Evolutionary conservation across 2,329 filamentous ascomycete genomes (phyloP).

Genomic region (Cordyceps fumosorosea): DNA sequence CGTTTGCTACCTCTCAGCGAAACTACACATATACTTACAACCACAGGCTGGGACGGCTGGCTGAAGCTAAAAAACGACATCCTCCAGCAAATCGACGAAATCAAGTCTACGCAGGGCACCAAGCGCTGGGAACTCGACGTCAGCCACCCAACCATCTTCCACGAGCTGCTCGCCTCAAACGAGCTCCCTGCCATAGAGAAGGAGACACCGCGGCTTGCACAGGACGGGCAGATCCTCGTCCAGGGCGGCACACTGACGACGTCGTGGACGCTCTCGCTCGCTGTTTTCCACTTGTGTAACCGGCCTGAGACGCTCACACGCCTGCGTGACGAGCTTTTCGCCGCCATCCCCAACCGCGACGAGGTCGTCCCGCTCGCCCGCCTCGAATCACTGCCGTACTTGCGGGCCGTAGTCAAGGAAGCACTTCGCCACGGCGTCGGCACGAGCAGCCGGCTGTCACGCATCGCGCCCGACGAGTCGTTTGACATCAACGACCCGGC

Average conservation of each 20-base stretch:
- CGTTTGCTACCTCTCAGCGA: constrained; percentile 11
- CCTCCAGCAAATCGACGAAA: constrained; percentile 27
- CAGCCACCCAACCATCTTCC: constrained; percentile 31
- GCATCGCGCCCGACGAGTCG: constrained; percentile 36
- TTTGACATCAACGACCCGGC: constrained; percentile 24
- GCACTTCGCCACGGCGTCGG: constrained; percentile 42
- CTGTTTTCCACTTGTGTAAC: constrained; percentile 30
- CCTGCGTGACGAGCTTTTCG: constrained; percentile 31
- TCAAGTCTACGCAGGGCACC: constrained; percentile 28
- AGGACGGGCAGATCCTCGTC: constrained; percentile 33
- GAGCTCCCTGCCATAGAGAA: constrained; percentile 29
- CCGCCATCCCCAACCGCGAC: constrained; percentile 25
- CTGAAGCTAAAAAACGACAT: constrained; percentile 34
- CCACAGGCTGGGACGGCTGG: constrained; percentile 29
- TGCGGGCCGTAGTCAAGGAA: constrained; percentile 46
- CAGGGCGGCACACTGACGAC: constrained; percentile 36
- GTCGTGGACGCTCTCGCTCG: constrained; percentile 28
- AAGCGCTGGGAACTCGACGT: constrained; percentile 28
- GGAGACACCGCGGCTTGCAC: constrained; percentile 26
- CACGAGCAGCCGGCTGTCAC: constrained; percentile 40
- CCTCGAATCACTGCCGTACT: constrained; percentile 34
- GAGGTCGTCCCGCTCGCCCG: constrained; percentile 22
- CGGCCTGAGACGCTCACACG: constrained; percentile 24
- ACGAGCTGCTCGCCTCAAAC: constrained; percentile 26
- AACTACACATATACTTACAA: constrained; percentile 17